phyloP scores from a whole-genome alignment of 2,329 filamentous ascomycete species.

The Cadophora sp. region DNA sequence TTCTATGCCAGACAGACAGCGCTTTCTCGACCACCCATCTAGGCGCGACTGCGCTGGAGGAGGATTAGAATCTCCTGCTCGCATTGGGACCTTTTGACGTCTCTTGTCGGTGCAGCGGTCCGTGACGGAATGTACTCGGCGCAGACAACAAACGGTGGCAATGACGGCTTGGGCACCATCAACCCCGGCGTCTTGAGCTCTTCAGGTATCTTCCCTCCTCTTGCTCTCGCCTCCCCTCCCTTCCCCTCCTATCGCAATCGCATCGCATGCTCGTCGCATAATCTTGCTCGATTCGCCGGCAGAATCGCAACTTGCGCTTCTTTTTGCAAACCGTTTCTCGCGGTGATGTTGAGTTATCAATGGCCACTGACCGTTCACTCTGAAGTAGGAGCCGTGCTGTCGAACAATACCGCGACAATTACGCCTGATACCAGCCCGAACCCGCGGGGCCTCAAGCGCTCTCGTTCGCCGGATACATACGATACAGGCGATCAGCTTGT shows the following conservation, averaged over 20 bases:
- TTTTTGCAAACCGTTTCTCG: constrained; percentile 27
- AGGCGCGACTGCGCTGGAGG: constrained; percentile 40
- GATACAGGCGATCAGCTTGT: constrained; percentile 62
- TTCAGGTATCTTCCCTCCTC: constrained; percentile 63
- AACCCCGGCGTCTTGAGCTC: constrained; percentile 87
- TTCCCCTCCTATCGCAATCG: constrained; percentile 5
- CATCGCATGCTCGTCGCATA: constrained; percentile 36
- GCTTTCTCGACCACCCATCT: constrained; percentile 28
- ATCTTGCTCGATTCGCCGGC: constrained; percentile 28
- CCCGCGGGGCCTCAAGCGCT: constrained; percentile 78
- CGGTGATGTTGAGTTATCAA: constrained; percentile 39
- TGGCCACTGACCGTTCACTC: constrained; percentile 35
- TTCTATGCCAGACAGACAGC: constrained; percentile 24
- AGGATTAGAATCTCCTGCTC: constrained; percentile 27
- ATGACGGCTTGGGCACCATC: constrained; percentile 70
- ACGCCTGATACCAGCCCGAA: constrained; percentile 62
- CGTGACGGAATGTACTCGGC: constrained; percentile 58
- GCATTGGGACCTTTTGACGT: constrained; percentile 35
- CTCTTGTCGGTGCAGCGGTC: constrained; percentile 53
- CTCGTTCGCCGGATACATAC: constrained; percentile 71
- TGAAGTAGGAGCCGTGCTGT: constrained; percentile 39
- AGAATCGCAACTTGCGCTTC: constrained; percentile 25
- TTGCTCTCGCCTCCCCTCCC: constrained; percentile 2
- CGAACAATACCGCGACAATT: constrained; percentile 48
- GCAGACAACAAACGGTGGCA: constrained; percentile 65